Percentiles rank a stretch among this genome's conserved stretches.
These are phyloP conservation scores for Bremia lactucae DNA, from an alignment of 352 stramenopile genomes.

Conservation along the genomic window DNA sequence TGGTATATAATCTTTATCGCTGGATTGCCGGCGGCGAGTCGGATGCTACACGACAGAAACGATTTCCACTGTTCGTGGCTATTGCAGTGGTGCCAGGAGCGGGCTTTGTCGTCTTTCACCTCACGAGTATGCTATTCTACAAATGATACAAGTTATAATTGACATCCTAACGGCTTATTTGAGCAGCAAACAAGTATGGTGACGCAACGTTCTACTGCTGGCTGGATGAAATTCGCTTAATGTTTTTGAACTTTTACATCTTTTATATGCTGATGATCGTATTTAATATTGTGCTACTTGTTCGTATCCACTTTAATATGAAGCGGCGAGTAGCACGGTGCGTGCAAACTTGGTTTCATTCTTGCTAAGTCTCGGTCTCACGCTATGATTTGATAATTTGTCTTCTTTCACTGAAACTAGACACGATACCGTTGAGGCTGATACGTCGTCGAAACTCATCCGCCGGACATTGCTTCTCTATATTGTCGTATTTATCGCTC, in stretches of 20 bases:
- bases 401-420: too few species aligned
- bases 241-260: conserved; percentile 71
- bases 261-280: conserved; percentile 60
- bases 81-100: conserved; percentile 42
- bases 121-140: conserved; percentile 38
- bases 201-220: conserved; percentile 81
- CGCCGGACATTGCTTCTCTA: conserved; percentile 60
- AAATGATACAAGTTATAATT: too few species aligned
- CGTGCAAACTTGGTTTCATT: not conserved
- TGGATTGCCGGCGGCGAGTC: conserved; percentile 70
- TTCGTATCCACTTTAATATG: conserved; percentile 56
- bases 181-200: conserved; percentile 44
- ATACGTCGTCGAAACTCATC: conserved; percentile 61
- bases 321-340: conserved; percentile 48
- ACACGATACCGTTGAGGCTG: conserved; percentile 49
- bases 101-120: conserved; percentile 42
- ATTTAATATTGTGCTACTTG: conserved; percentile 59
- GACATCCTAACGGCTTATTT: not conserved
- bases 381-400: too few species aligned
- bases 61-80: conserved; percentile 43
- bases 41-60: conserved; percentile 45
- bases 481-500: conserved; percentile 56
- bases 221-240: conserved; percentile 48
- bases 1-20: conserved; percentile 71
- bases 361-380: too few species aligned